These are phyloP conservation scores for Fusarium annulatum DNA, from an alignment of 2,329 filamentous ascomycete species.

Conservation along the genomic window DNA sequence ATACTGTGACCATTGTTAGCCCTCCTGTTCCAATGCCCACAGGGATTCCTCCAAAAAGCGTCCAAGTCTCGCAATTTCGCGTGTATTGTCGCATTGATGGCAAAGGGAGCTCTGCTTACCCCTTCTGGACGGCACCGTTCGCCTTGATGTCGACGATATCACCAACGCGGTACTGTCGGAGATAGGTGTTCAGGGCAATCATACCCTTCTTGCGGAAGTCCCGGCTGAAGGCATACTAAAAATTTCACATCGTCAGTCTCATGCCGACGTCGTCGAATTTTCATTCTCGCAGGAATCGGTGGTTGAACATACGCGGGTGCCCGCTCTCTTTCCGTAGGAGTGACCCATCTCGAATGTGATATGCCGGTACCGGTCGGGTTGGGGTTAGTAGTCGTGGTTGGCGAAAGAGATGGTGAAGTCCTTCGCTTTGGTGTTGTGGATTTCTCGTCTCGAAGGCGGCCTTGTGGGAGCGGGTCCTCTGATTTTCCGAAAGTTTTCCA, in stretches of 20 bases:
- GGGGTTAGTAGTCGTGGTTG: conserved; percentile 58
- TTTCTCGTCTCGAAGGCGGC: conserved; percentile 50
- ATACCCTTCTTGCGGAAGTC: conserved; percentile 95
- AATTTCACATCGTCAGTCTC: conserved; percentile 44
- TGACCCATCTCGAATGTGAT: conserved; percentile 81
- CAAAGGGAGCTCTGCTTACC: conserved; percentile 66
- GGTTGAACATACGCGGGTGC: conserved; percentile 77
- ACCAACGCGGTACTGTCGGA: conserved; percentile 95
- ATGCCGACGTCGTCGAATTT: conserved; percentile 43
- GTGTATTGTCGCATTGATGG: conserved; percentile 26
- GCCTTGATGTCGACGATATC: conserved; percentile 99
- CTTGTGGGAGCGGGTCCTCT: conserved; percentile 52
- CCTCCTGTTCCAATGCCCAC: conserved; percentile 12
- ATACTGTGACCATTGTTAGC: conserved; percentile 71
- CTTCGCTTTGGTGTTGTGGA: conserved; percentile 51
- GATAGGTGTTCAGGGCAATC: conserved; percentile 94
- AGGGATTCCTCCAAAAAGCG: conserved; percentile 16
- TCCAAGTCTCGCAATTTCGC: conserved; percentile 27
- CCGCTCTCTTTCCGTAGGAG: conserved; percentile 86
- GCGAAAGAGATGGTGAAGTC: conserved; percentile 50
- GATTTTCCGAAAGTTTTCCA: conserved; percentile 50
- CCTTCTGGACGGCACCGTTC: conserved; percentile 98
- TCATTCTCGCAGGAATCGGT: conserved; percentile 21
- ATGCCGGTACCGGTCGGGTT: conserved; percentile 51
- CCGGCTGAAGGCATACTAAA: conserved; percentile 89